These are phyloP conservation scores for Penicillium manginii DNA, from an alignment of 495 filamentous ascomycete genomes.

Conservation along the genomic window DNA sequence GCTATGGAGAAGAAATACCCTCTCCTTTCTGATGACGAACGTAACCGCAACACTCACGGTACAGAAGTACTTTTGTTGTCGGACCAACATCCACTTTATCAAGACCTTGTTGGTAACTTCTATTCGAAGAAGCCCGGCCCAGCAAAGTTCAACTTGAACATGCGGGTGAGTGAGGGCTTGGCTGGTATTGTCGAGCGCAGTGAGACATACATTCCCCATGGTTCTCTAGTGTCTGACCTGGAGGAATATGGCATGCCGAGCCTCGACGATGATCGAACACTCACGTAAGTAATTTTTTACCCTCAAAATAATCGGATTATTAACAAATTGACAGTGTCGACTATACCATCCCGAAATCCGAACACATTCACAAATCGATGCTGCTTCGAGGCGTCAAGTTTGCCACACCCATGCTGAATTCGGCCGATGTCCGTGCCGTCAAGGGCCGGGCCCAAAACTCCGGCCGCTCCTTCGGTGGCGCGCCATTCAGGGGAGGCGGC, in stretches of 20 bases:
- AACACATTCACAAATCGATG: slow-evolving; percentile 87
- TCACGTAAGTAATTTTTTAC: slow-evolving; percentile 61
- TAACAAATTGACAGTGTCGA: slow-evolving; percentile 65
- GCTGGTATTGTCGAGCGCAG: slow-evolving; percentile 82
- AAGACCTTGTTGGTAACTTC: slow-evolving; percentile 78
- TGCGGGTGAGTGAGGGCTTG: slow-evolving; percentile 73
- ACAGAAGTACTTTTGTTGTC: slow-evolving; percentile 83
- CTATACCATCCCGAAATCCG: slow-evolving; percentile 77
- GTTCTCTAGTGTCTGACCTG: slow-evolving; percentile 67
- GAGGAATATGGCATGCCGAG: slow-evolving; percentile 68
- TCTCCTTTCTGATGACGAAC: slow-evolving; percentile 76
- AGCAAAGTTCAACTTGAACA: slow-evolving; percentile 68
- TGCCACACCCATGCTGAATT: slow-evolving; percentile 67
- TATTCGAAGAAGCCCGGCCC: slow-evolving; percentile 84
- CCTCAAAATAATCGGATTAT: slow-evolving; percentile 10
- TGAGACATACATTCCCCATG: slow-evolving; percentile 75
- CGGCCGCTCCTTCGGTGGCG: slow-evolving; percentile 68
- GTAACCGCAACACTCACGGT: slow-evolving; percentile 76
- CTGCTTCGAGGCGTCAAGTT: slow-evolving; percentile 83
- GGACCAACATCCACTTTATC: slow-evolving; percentile 77
- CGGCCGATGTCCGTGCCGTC: slow-evolving; percentile 70
- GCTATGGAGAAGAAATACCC: slow-evolving; percentile 86
- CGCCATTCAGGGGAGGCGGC: slow-evolving; percentile 55
- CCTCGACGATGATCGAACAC: slow-evolving; percentile 79
- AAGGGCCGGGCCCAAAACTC: slow-evolving; percentile 60